Base-by-base conservation (phyloP, 257 asterid species). In the Fraxinus americana region DNA sequence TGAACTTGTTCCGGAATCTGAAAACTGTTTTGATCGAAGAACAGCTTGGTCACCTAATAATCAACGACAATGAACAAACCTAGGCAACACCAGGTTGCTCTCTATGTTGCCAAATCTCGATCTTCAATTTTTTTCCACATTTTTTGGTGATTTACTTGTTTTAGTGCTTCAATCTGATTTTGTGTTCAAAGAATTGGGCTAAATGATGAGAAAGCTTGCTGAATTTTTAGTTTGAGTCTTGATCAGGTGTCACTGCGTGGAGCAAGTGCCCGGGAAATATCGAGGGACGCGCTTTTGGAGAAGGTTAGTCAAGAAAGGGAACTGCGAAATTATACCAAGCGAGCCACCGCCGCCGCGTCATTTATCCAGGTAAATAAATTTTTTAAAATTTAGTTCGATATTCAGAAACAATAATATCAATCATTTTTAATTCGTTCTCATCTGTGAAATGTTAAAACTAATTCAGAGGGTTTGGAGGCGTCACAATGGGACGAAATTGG, bases 171-270 rank as follows among this genome's bases (percentile, higher is more conserved):
- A 63, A 25, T 63, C 69, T 63, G 69, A 63, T 63, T 25, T 12
- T 11, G 7, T 63, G 16, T 27, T n/a, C 29, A 59, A n/a, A 1
- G 4, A 59, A 2, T 7, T 3, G 36, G 35, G 69, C 0, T 11
- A 63, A 25, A 23, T 63, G 14, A 11, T 63, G 35, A 3, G 16
- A 27, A 27, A 11, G 7, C 2, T 63, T 14, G 7, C 69, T 63
- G 48, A 75, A 72, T 70, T 63, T 4, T 66, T 81, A 19, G 77
- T 30, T 72, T 78, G 72, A 68, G 48, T 73, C 75, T 2, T 50
- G 80, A 83, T 82, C 84, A 94, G 98, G 97, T 94, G 7, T 94
- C 98, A 67, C 82, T 94, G 72, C 97, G 98, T 39, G 98, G 98
- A 76, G 92, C 97, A 17, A 94, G 98, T 85, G 93, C 90, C 39